Evolutionary conservation across 352 stramenopile genomes (phyloP), one percentile per base, ranked within the genome.

Genomic region (Phytophthora tentaculata): DNA sequence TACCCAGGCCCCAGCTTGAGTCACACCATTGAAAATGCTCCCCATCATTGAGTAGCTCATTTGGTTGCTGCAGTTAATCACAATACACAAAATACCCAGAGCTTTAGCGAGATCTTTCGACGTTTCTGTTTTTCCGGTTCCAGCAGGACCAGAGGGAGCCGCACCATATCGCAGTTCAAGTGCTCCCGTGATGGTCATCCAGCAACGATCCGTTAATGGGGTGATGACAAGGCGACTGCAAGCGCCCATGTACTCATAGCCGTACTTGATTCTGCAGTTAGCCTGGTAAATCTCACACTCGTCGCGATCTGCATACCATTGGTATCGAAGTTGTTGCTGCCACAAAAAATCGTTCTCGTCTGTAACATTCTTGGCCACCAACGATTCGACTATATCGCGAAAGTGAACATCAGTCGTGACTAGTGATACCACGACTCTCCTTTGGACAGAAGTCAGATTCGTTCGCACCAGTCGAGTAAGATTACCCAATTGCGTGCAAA

Each of bases 21-120:
- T 73, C 12, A 94, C 79, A 22, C 90, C 90, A 49, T 94, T 93
- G 35, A 95, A 93, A 29, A 96, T 88, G 50, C 85, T 94, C n/a
- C 76, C 88, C 79, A 95, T 88, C 73, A 92, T 92, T 58, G 86
- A 90, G 71, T 91, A 93, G 61, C 91, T 97, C 78, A 98, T 98
- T 75, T 98, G 93, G 61, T 98, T 95, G 28, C 88, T 97, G 78
- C 96, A 99, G 67, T 98, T 98, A 68, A 98, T 98, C 17, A 98
- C 95, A 61, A 98, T 98, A 60, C 92, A 98, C 0, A 96, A 82
- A 26, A 97, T 95, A 1, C 90, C 94, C 1, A 98, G 76, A 1
- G 86, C 91, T 64, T 96, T 92, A 10, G 91, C 94, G 16, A 99
- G 72, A 71, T 98, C 95, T 69, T 98, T 98, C 0, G 90, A 97